These are phyloP conservation scores for Coemansia sp. DNA, from an alignment of 192 early-diverging fungal genomes.

Conservation along the genomic window DNA sequence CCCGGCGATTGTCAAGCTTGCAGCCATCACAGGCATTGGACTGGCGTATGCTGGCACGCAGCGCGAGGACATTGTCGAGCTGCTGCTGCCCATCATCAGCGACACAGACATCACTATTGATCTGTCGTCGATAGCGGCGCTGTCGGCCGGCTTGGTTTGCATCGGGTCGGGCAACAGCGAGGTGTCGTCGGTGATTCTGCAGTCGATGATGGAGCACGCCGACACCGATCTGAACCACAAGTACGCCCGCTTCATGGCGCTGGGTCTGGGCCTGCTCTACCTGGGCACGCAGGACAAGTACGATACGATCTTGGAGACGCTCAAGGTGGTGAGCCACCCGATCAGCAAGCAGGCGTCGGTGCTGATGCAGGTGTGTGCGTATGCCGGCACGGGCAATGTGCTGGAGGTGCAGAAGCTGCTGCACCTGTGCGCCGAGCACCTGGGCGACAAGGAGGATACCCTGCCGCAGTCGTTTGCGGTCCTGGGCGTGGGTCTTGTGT, in stretches of 20 bases:
- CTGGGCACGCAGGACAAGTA: constrained; percentile 87
- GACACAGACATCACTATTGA: constrained; percentile 84
- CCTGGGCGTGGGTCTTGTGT: constrained; percentile 90
- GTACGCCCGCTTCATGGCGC: constrained; percentile 88
- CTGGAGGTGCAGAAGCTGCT: constrained; percentile 96
- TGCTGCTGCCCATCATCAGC: constrained; percentile 76
- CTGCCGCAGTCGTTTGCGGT: constrained; percentile 92
- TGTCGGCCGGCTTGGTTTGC: constrained; percentile 90
- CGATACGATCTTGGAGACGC: constrained; percentile 88
- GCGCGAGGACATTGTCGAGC: constrained; percentile 78
- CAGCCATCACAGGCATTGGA: constrained; percentile 87
- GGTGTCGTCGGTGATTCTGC: constrained; percentile 84
- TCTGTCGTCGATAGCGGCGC: constrained; percentile 80
- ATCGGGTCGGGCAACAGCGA: constrained; percentile 88
- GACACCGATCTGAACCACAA: constrained; percentile 81
- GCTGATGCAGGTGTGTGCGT: constrained; percentile 85
- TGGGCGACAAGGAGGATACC: constrained; percentile 84
- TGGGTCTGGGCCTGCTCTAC: constrained; percentile 87
- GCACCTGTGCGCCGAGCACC: constrained; percentile 91
- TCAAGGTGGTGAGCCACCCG: constrained; percentile 93
- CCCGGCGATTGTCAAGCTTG: constrained; percentile 59
- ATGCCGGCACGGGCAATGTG: constrained; percentile 94
- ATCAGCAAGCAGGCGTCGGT: constrained; percentile 85
- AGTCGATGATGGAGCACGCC: constrained; percentile 94
- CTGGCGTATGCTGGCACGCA: constrained; percentile 92